Evolutionary conservation across 768 basidiomycete genomes (phyloP).

Genomic region (Suillus cothurnatus): DNA sequence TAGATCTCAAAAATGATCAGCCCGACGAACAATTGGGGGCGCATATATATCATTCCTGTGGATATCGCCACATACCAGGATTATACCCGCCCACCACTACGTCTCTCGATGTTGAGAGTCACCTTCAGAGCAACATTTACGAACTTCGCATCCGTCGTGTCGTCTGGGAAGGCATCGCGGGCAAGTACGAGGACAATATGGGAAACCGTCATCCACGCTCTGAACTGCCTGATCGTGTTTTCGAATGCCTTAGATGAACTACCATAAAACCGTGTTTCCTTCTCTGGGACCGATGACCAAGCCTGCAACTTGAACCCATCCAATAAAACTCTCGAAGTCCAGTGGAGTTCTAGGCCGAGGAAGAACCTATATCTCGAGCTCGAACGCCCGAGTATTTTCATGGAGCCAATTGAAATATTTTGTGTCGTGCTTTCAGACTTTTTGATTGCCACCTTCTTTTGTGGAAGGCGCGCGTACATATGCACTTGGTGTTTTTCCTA

Average conservation of each 20-base stretch:
- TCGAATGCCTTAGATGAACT: conserved; percentile 66
- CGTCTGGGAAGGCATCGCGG: conserved; percentile 77
- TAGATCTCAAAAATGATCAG: no score
- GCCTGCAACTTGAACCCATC: neutral
- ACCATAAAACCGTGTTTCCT: conserved; percentile 33
- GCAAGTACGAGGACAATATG: conserved; percentile 74
- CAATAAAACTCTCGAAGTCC: neutral
- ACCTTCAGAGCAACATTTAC: conserved; percentile 80
- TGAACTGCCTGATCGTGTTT: conserved; percentile 86
- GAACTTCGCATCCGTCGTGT: conserved; percentile 86
- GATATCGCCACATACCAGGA: conserved; percentile 73
- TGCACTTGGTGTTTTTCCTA: neutral
- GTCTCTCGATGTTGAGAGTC: conserved; percentile 58
- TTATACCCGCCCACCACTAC: conserved; percentile 71
- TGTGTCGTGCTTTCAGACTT: conserved; percentile 16
- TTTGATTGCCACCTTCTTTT: neutral
- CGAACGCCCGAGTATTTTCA: conserved; percentile 71
- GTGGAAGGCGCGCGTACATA: neutral
- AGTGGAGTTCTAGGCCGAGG: neutral
- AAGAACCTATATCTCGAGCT: conserved; percentile 61
- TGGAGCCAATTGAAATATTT: no score
- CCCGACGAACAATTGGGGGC: conserved; percentile 12
- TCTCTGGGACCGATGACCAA: conserved; percentile 15
- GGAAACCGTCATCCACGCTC: conserved; percentile 67
- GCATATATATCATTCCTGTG: conserved; percentile 98